Evolutionary conservation across 1,139 yeast genomes (phyloP).

Genomic region (Zygosaccharomyces sapae): DNA sequence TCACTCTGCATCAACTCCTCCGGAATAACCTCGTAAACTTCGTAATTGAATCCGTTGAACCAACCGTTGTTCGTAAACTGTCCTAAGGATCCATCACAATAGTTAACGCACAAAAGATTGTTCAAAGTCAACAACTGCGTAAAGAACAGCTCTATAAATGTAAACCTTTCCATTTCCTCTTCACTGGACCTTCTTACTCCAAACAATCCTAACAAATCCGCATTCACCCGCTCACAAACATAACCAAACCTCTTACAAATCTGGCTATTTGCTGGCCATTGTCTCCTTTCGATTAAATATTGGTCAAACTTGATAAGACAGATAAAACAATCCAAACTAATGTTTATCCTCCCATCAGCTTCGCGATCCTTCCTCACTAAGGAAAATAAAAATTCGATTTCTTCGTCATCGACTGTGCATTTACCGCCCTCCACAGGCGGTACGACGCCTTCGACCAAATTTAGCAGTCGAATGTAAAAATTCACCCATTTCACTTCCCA

Average conservation of each 20-base stretch:
- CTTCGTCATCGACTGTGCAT: constrained; percentile 7
- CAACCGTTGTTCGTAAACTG: background rate
- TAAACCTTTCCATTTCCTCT: constrained; percentile 5
- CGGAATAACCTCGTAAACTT: background rate
- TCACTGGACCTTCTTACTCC: background rate
- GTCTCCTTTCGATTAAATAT: constrained; percentile 9
- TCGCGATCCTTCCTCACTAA: constrained; percentile 3
- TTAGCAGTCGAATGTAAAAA: constrained; percentile 18
- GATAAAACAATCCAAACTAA: constrained; percentile 9
- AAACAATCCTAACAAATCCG: constrained; percentile 1
- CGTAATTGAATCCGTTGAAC: constrained; percentile 16
- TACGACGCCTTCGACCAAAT: constrained; percentile 12
- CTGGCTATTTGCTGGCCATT: constrained; percentile 6
- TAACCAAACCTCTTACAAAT: constrained; percentile 6
- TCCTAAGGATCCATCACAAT: constrained; percentile 1
- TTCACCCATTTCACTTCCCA: constrained; percentile 25
- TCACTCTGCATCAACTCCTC: background rate
- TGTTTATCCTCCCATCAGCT: background rate
- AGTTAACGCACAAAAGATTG: constrained; percentile 9
- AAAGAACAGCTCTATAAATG: constrained; percentile 14
- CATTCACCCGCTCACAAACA: background rate
- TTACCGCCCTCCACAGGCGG: constrained; percentile 1
- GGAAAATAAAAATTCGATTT: constrained; percentile 5
- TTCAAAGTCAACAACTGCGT: constrained; percentile 17
- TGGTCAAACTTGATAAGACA: constrained; percentile 13